Conservation (phyloP, 176 grass and related monocot species). For the Oryza meridionalis region DNA sequence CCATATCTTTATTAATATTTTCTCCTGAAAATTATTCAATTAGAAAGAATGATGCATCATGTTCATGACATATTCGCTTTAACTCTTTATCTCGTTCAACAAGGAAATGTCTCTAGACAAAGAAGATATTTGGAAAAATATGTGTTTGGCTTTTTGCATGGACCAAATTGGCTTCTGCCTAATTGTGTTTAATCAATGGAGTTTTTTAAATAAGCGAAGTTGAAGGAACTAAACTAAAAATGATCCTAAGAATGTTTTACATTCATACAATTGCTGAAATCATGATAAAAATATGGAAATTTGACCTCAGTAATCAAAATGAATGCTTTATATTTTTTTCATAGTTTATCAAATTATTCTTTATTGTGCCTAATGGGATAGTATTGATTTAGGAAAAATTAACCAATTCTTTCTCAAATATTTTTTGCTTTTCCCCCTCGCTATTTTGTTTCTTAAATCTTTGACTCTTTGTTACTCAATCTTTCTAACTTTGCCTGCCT, state of each 20-base stretch:
- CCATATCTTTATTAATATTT: not conserved
- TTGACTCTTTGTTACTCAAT: not conserved
- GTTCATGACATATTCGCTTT: not conserved
- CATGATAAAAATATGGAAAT: not conserved
- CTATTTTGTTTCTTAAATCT: not conserved
- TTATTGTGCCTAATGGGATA: not conserved
- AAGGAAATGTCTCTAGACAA: not conserved
- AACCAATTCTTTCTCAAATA: not conserved
- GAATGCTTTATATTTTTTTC: not conserved
- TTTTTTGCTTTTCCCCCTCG: not conserved
- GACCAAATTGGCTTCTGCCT: not conserved
- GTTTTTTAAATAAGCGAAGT: not conserved
- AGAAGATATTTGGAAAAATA: not conserved
- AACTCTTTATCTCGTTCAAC: not conserved
- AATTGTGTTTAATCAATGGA: not conserved
- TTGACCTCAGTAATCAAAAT: not conserved
- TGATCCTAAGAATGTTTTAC: not conserved
- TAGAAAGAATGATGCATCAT: not conserved
- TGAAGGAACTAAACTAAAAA: not conserved
- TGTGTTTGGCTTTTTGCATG: too few species aligned
- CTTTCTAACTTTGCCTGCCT: not conserved
- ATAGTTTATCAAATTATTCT: not conserved
- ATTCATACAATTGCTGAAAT: not conserved
- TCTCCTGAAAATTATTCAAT: not conserved
- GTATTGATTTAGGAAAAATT: conserved; percentile 10